A percentile compares a stretch with the other conserved stretches of the same genome.
These are phyloP conservation scores for Colletotrichum ledebouriae DNA, from an alignment of 2,329 filamentous ascomycete genomes.

Conservation along the genomic window DNA sequence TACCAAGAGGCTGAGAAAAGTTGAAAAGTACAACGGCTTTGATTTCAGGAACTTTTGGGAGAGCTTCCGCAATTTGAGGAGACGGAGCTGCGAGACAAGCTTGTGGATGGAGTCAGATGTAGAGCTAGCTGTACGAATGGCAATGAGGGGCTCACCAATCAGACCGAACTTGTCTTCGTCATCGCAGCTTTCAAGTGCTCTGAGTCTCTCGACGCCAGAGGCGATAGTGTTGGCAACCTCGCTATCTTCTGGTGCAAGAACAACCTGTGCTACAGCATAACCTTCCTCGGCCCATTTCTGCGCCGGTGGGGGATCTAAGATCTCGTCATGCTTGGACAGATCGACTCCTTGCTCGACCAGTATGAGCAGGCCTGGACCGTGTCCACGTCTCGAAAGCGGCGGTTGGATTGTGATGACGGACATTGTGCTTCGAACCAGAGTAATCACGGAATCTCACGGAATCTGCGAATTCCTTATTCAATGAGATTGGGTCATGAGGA, in stretches of 20 bases:
- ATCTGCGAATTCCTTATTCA: not conserved
- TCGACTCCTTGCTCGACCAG: slow-evolving; percentile 41
- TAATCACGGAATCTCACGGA: not conserved
- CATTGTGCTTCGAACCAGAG: slow-evolving; percentile 5
- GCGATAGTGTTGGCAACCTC: not conserved
- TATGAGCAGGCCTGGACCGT: slow-evolving; percentile 52
- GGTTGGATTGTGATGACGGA: slow-evolving; percentile 42
- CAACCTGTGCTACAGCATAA: slow-evolving; percentile 71
- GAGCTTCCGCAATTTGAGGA: slow-evolving; percentile 1
- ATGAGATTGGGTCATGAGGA: not conserved
- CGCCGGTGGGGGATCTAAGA: slow-evolving; percentile 59
- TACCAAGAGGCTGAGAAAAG: slow-evolving; percentile 22
- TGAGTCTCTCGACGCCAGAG: slow-evolving; percentile 23
- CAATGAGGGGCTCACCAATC: slow-evolving; percentile 16
- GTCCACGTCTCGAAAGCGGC: slow-evolving; percentile 50
- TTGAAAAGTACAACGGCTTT: slow-evolving; percentile 39
- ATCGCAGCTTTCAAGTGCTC: slow-evolving; percentile 44
- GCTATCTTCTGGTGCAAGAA: not conserved
- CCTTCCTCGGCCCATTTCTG: slow-evolving; percentile 82
- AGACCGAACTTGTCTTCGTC: slow-evolving; percentile 48
- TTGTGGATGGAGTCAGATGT: slow-evolving; percentile 7
- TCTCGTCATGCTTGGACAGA: slow-evolving; percentile 38
- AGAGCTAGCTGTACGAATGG: not conserved
- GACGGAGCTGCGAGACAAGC: slow-evolving; percentile 3
- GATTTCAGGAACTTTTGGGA: slow-evolving; percentile 15